Evolutionary conservation across 129 eudicot genomes (phyloP), one percentile per base, ranked within the genome.

Genomic region (Tagetes erecta): DNA sequence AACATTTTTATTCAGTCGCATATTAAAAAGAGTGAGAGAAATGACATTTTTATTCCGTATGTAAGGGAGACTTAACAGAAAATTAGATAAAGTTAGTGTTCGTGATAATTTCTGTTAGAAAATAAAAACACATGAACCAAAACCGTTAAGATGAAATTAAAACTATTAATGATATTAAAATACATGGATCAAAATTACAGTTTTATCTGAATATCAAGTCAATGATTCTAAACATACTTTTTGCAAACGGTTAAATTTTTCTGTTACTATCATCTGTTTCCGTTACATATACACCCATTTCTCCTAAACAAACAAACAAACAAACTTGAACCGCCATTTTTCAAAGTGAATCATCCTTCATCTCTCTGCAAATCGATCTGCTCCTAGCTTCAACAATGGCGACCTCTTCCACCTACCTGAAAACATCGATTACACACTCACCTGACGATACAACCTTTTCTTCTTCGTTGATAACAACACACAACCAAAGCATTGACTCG

Each of bases 381-480:
- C 75, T 44, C 31, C 20, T 20, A 20, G 27, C 27, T 45, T 50
- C 80, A 42, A 67, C 85, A 64, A 88, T 86, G 92, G 81, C 97
- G 78, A 71, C 86, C 44, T 68, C 84, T 30, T 82, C 55, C 36
- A 73, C 64, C 46, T 71, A 33, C 74, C 41, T 68, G 49, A 76
- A 37, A 51, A 84, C 92, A 37, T 90, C 96, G 5, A 62, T 80
- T 5, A 85, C 82, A 79, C 81, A 86, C 31, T 81, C 89, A 20
- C 37, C 64, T 2, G 71, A 40, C 11, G 81, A 78, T 13, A 50
- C 30, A 42, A n/a, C 12, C 1, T 39, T 83, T 2, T 64, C 86
- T 14, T 81, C 85, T 58, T 69, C 87, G 37, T 40, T 65, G 6
- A 67, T 79, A 77, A 78, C 68, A 31, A 73, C 76, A 10, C 86